Conservation (phyloP, 1,284 basidiomycete species). For the Sporisorium graminicola region DNA sequence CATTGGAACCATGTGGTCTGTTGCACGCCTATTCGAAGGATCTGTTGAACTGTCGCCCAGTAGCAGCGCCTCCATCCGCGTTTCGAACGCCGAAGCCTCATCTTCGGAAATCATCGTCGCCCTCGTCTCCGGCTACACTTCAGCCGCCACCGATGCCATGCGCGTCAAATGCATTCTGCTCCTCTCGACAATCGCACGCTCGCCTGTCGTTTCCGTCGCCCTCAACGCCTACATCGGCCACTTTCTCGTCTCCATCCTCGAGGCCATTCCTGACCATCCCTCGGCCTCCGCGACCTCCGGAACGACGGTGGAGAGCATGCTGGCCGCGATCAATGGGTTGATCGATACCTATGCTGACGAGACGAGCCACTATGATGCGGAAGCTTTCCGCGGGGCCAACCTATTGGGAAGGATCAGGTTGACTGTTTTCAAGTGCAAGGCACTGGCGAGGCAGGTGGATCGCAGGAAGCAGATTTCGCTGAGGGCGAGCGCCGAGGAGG, state of each 20-base stretch:
- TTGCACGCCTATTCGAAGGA: conserved; percentile 56
- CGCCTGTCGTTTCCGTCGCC: conserved; percentile 1
- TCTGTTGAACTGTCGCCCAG: conserved; percentile 29
- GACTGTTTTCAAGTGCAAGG: conserved; percentile 35
- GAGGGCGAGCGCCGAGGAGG: conserved; percentile 72
- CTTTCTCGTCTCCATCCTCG: conserved; percentile 48
- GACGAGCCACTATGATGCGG: conserved; percentile 79
- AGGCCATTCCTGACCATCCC: conserved; percentile 31
- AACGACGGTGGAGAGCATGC: conserved; percentile 77
- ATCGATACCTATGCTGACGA: conserved; percentile 98
- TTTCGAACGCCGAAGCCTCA: conserved; percentile 8
- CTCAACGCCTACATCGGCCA: conserved; percentile 38
- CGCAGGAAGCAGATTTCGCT: conserved; percentile 71
- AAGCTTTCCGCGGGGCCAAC: conserved; percentile 77
- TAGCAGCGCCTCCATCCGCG: neutral
- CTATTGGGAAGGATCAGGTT: conserved; percentile 62
- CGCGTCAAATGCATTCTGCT: conserved; percentile 57
- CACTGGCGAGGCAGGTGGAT: conserved; percentile 69
- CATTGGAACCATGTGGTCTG: conserved; percentile 59
- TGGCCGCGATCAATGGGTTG: conserved; percentile 85
- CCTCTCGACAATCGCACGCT: conserved; percentile 52
- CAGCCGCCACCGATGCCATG: conserved; percentile 50
- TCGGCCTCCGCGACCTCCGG: neutral
- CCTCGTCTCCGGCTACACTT: conserved; percentile 44
- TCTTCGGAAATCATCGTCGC: conserved; percentile 42